A percentile compares a stretch with the other conserved stretches of the same genome.
phyloP scores from a whole-genome alignment of 2,329 filamentous ascomycete species.

The Aureobasidium melanogenum region DNA sequence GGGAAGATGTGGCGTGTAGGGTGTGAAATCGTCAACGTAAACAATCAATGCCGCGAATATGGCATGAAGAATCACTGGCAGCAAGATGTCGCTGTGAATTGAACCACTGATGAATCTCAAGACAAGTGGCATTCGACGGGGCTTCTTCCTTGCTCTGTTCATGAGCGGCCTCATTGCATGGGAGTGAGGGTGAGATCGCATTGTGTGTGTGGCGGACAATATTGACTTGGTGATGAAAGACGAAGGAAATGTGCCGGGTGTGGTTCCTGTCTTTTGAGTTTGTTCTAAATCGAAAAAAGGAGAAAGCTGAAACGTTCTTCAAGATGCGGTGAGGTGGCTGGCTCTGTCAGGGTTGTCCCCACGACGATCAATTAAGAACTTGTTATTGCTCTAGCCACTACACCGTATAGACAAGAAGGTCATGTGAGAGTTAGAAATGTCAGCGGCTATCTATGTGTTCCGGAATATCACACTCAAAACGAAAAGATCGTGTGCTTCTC shows the following conservation, averaged over 20 bases:
- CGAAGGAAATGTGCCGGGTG: too few relatives aligned
- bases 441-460: too few relatives aligned
- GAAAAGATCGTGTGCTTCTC: background rate
- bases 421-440: too few relatives aligned
- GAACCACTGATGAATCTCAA: constrained; percentile 57
- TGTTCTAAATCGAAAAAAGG: background rate
- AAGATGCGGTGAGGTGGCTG: background rate
- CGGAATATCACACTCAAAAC: too few relatives aligned
- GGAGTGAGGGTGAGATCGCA: background rate
- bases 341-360: background rate
- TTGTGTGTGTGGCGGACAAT: background rate
- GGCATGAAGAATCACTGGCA: constrained; percentile 50
- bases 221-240: background rate
- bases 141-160: constrained; percentile 25
- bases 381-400: too few relatives aligned
- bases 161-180: background rate
- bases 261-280: background rate
- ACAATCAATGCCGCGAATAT: constrained; percentile 51
- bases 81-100: constrained; percentile 49
- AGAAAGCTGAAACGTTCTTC: background rate
- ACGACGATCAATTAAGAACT: background rate
- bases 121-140: constrained; percentile 52
- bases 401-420: too few relatives aligned
- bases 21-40: constrained; percentile 43
- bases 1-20: constrained; percentile 41